Evolutionary conservation across 2,329 filamentous ascomycete species (phyloP), one percentile per base, ranked within the genome.

Genomic region (Diaporthe batatas): DNA sequence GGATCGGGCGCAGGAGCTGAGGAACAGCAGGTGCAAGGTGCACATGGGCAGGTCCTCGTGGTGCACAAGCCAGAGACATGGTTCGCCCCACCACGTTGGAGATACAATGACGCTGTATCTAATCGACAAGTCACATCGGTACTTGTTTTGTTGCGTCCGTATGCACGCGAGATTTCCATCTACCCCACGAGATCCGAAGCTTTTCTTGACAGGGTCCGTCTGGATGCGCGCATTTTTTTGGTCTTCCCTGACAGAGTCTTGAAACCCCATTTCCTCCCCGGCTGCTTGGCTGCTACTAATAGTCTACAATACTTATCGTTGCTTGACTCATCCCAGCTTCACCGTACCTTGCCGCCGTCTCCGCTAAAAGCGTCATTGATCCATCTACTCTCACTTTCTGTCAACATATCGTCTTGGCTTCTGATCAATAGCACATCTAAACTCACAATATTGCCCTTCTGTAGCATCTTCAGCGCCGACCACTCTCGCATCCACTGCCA

Each of bases 401-500:
- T 16, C 47, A 36, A 21, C 29, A 44, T 14, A 23, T 29, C 1
- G 21, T 47, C 21, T n/a, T 47, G 21, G 32, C 62, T 16, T 25
- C 16, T 53, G 44, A 53, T n/a, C n/a, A n/a, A n/a, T 47, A 67
- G 16, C 47, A 65, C 23, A 67, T 23, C 32, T 53, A 39, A 53
- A 47, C 11, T 59, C 57, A 25, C 55, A 23, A 68, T 42, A 58
- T 54, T 42, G 14, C 34, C 34, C 53, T 71, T 34, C 69, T 75
- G 71, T 64, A 75, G 76, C 73, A 18, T 70, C 23, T 32, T 44
- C 55, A 51, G 54, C 57, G 53, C 53, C 44, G 36, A 54, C 73
- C 51, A 34, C 65, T 47, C 47, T 29, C 51, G 70, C 71, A n/a
- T 68, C 44, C 34, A 67, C 75, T 58, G 71, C 76, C 74, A 36